These are phyloP conservation scores for Monosiga brevicollis DNA, from an alignment of 78 protist species.

Conservation along the genomic window DNA sequence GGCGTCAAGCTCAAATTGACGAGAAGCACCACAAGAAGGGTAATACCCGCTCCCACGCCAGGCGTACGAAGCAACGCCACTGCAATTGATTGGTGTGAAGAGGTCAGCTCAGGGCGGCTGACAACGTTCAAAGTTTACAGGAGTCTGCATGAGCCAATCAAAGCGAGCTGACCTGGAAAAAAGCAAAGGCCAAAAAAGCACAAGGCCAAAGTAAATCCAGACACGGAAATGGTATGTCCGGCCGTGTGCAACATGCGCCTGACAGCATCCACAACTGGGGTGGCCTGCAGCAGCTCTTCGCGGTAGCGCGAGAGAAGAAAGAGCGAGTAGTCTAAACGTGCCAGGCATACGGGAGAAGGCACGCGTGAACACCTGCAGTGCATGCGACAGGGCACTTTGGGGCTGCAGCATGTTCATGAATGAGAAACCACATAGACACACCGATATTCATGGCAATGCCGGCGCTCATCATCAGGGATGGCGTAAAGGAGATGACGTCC, in stretches of 20 bases:
- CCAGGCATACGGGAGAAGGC: too few relatives aligned
- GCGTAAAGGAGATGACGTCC: constrained; percentile 18
- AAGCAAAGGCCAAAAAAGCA: constrained; percentile 27
- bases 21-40: constrained; percentile 26
- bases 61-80: constrained; percentile 1
- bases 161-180: constrained; percentile 37
- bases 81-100: too few relatives aligned
- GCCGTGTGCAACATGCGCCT: background rate
- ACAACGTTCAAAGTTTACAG: too few relatives aligned
- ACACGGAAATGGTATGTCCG: constrained; percentile 37
- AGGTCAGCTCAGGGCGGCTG: too few relatives aligned
- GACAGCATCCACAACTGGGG: background rate
- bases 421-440: too few relatives aligned
- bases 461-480: constrained; percentile 40
- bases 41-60: constrained; percentile 35
- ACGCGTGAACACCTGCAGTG: too few relatives aligned
- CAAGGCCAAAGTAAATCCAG: constrained; percentile 31
- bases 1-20: constrained; percentile 38
- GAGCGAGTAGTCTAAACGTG: constrained; percentile 54
- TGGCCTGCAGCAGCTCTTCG: constrained; percentile 28
- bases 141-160: too few relatives aligned
- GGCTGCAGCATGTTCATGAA: too few relatives aligned
- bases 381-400: too few relatives aligned
- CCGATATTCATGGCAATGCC: constrained; percentile 41
- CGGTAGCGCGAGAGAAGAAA: constrained; percentile 54